Evolutionary conservation across 495 filamentous ascomycete species (phyloP).

Genomic region (Daldinia vernicosa): DNA sequence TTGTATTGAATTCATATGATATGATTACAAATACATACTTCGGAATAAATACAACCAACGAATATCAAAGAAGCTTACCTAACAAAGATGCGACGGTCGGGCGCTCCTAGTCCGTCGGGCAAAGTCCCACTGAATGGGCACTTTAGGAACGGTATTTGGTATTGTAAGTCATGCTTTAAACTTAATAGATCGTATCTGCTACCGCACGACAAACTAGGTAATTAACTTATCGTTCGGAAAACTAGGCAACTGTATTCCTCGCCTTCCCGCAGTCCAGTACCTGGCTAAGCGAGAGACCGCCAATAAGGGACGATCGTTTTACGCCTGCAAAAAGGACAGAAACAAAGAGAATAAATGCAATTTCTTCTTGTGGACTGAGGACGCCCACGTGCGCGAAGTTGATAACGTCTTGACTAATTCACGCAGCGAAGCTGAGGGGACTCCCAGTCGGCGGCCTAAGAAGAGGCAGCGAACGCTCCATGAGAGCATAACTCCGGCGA

Average conservation of each 20-base stretch:
- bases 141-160: slow-evolving; percentile 53
- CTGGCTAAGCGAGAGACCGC: slow-evolving; percentile 71
- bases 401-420: slow-evolving; percentile 56
- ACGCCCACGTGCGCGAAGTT: slow-evolving; percentile 67
- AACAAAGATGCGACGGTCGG: slow-evolving; percentile 35
- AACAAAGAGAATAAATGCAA: slow-evolving; percentile 59
- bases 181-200: not conserved
- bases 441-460: slow-evolving; percentile 16
- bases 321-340: slow-evolving; percentile 67
- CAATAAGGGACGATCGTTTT: slow-evolving; percentile 75
- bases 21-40: slow-evolving; percentile 1
- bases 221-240: not conserved
- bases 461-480: slow-evolving; percentile 40
- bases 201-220: not conserved
- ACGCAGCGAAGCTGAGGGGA: slow-evolving; percentile 42
- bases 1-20: not conserved
- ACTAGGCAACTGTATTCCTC: slow-evolving; percentile 71
- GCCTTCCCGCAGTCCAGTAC: slow-evolving; percentile 66
- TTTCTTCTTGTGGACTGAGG: slow-evolving; percentile 77
- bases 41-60: not conserved
- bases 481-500: slow-evolving; percentile 37
- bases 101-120: slow-evolving; percentile 37
- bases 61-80: not conserved
- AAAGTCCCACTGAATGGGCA: slow-evolving; percentile 60
- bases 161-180: slow-evolving; percentile 50